Conservation (phyloP, 1,284 basidiomycete genomes). For the Moniliophthora roreri region DNA sequence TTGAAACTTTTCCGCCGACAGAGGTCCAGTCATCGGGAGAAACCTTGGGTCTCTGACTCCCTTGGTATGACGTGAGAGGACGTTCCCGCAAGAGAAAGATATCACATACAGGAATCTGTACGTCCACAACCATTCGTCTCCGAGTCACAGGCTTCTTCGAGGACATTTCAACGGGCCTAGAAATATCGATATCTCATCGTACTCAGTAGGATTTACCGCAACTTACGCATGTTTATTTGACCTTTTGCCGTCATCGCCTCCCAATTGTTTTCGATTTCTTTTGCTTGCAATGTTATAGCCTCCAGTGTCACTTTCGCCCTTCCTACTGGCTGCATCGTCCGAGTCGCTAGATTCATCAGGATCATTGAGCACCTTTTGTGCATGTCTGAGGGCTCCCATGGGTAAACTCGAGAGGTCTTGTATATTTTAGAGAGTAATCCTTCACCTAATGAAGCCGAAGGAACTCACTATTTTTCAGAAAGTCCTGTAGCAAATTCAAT, state of each 20-base stretch:
- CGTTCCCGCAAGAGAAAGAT: slow-evolving; percentile 1
- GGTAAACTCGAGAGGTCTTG: slow-evolving; percentile 59
- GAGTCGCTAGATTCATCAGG: slow-evolving; percentile 14
- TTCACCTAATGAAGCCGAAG: too few species aligned
- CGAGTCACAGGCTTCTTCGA: slow-evolving; percentile 88
- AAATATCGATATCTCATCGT: slow-evolving; percentile 7
- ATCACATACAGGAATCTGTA: slow-evolving; percentile 58
- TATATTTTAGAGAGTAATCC: background rate
- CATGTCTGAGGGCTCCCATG: slow-evolving; percentile 66
- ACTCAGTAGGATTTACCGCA: background rate
- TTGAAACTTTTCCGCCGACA: slow-evolving; percentile 69
- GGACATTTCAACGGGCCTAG: slow-evolving; percentile 80
- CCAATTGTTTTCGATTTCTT: slow-evolving; percentile 23
- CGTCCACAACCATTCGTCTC: slow-evolving; percentile 74
- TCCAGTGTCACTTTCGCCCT: background rate
- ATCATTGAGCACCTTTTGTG: slow-evolving; percentile 52
- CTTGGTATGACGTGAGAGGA: slow-evolving; percentile 33
- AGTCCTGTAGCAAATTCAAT: slow-evolving; percentile 31
- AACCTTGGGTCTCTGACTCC: slow-evolving; percentile 90
- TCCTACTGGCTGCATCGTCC: background rate
- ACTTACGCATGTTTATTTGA: slow-evolving; percentile 88
- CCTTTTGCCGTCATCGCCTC: slow-evolving; percentile 58
- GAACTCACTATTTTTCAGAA: slow-evolving; percentile 31
- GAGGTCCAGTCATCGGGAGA: slow-evolving; percentile 72
- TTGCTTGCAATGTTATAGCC: background rate